Evolutionary conservation across 768 basidiomycete species (phyloP), one percentile per base, ranked within the genome.

Genomic region (Psilocybe sp.): DNA sequence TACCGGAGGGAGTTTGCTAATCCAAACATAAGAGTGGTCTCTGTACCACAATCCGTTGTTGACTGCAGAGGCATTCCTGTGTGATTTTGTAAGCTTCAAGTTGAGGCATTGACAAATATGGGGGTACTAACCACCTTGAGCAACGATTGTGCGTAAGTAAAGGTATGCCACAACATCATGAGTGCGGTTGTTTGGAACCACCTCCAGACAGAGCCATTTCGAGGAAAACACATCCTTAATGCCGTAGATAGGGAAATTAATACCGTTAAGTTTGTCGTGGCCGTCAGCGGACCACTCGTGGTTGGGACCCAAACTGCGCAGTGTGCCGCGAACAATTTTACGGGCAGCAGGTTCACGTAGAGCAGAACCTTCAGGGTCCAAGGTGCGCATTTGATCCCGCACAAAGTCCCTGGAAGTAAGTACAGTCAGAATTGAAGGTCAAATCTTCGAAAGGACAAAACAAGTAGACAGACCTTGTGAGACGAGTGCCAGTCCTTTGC

Each of bases 21-120:
- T 1, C 66, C 67, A 63, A 47, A 73, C 1, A 66, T 31, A 18
- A 59, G 44, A 1, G 64, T 69, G 0, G 69, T 73, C 42, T 75
- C 71, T 0, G 64, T 64, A 1, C 71, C 66, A 53, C 66, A 69
- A 40, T 75, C 72, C 0, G 65, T 69, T 1, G 62, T 62, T 9
- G 62, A 59, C 46, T 72, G 69, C 0, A 69, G 10, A 5, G 70
- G 69, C 9, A 71, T 56, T 0, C 71, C 69, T 70, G 40, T 40
- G n/a, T 33, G 42, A 39, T 40, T n/a, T n/a, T 40, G 38, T 40
- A n/a, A 40, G 7, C 8, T 6, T 6, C 5, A n/a, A n/a, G 38
- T 40, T 40, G 38, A 40, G n/a, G 38, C 38, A 40, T 6, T n/a
- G 19, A 40, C 8, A 6, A 7, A 18, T 40, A 14, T 5, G 19